phyloP scores from a whole-genome alignment of 2,329 filamentous ascomycete species.

The Penicillium nordicum region DNA sequence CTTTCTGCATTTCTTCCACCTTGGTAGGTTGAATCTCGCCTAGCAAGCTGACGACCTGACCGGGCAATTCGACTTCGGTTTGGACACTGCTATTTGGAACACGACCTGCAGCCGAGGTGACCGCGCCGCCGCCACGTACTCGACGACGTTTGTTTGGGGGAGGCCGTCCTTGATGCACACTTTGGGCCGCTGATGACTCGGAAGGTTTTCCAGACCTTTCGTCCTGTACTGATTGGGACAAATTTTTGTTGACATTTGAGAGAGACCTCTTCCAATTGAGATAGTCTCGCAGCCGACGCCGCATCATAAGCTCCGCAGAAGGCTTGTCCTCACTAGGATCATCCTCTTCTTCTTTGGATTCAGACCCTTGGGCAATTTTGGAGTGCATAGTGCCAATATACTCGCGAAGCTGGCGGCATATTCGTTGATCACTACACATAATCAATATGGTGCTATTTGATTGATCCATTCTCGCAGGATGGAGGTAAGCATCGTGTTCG shows the following conservation, averaged over 20 bases:
- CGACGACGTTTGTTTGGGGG: slow-evolving; percentile 84
- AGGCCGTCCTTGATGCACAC: slow-evolving; percentile 56
- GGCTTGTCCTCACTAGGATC: slow-evolving; percentile 58
- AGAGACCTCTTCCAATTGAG: slow-evolving; percentile 89
- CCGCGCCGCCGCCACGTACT: slow-evolving; percentile 71
- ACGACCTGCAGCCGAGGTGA: slow-evolving; percentile 58
- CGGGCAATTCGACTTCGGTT: slow-evolving; percentile 72
- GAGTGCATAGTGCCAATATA: slow-evolving; percentile 90
- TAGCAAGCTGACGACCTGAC: slow-evolving; percentile 77
- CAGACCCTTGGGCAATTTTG: slow-evolving; percentile 45
- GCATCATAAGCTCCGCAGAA: slow-evolving; percentile 85
- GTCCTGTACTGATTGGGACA: slow-evolving; percentile 31
- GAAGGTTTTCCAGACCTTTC: slow-evolving; percentile 20
- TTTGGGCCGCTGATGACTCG: slow-evolving; percentile 19
- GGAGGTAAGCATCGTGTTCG: slow-evolving; percentile 82
- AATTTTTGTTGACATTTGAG: slow-evolving; percentile 66
- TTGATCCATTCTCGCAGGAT: slow-evolving; percentile 70
- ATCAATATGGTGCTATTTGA: slow-evolving; percentile 90
- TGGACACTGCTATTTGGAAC: slow-evolving; percentile 70
- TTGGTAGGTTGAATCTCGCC: slow-evolving; percentile 79
- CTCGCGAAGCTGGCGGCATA: slow-evolving; percentile 82
- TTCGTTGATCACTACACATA: slow-evolving; percentile 88
- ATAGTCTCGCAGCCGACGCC: slow-evolving; percentile 79
- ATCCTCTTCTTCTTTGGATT: slow-evolving; percentile 47
- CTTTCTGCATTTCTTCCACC: slow-evolving; percentile 69